A percentile compares a stretch with the other conserved stretches of the same genome.
phyloP scores from a whole-genome alignment of 768 basidiomycete genomes.

The Hygrophoropsis aurantiaca region DNA sequence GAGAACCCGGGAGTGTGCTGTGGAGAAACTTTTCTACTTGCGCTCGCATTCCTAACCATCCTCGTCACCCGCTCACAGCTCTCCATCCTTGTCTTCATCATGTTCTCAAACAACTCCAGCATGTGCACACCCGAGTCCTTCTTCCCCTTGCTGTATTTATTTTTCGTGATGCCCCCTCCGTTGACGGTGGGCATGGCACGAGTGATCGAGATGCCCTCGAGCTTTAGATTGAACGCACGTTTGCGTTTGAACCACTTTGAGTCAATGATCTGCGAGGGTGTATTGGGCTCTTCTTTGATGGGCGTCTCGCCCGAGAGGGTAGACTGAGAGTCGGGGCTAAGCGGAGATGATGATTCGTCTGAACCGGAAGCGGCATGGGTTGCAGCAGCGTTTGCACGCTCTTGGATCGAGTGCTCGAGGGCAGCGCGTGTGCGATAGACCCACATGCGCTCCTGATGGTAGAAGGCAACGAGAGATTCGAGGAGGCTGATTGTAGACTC shows the following conservation, averaged over 20 bases:
- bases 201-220: conserved; percentile 41
- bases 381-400: conserved; percentile 11
- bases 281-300: conserved; percentile 32
- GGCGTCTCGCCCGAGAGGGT: conserved; percentile 5
- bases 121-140: conserved; percentile 48
- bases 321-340: conserved; percentile 9
- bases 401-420: conserved; percentile 48
- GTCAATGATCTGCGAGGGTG: conserved; percentile 20
- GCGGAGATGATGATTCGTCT: conserved; percentile 10
- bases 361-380: conserved; percentile 9
- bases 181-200: conserved; percentile 14
- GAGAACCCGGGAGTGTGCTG: background rate
- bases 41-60: conserved; percentile 45
- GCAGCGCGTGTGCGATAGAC: conserved; percentile 63
- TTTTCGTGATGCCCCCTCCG: conserved; percentile 26
- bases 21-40: conserved; percentile 22
- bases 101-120: conserved; percentile 66
- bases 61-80: conserved; percentile 68
- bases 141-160: conserved; percentile 19
- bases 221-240: conserved; percentile 53
- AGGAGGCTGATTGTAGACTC: conserved; percentile 57
- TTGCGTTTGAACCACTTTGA: conserved; percentile 57
- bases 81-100: conserved; percentile 75
- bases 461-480: conserved; percentile 64
- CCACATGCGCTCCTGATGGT: conserved; percentile 73